These are phyloP conservation scores for Macrophomina phaseolina DNA, from an alignment of 2,329 filamentous ascomycete genomes.

Conservation along the genomic window DNA sequence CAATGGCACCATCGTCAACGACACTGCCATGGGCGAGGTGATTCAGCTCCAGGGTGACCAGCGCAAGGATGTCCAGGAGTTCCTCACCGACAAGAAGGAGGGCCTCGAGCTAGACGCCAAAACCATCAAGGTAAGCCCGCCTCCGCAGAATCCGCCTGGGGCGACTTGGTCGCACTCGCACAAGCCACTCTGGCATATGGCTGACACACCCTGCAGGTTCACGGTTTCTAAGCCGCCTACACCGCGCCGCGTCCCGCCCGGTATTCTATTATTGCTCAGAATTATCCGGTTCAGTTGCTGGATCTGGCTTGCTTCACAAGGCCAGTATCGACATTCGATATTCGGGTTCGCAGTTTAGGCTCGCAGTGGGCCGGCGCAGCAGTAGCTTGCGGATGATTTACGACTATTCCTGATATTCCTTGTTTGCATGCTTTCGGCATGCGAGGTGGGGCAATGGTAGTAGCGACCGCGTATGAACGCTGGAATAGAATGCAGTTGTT, in stretches of 20 bases:
- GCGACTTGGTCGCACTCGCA: too few relatives aligned
- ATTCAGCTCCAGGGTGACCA: slow-evolving; percentile 99
- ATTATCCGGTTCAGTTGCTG: slow-evolving; percentile 7
- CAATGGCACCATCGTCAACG: slow-evolving; percentile 99
- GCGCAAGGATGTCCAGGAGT: slow-evolving; percentile 98
- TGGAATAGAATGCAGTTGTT: slow-evolving; percentile 19
- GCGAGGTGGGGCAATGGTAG: neutral
- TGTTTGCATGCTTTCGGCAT: slow-evolving; percentile 16
- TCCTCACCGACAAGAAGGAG: slow-evolving; percentile 94
- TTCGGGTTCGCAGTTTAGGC: neutral
- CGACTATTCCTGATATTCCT: slow-evolving; percentile 19
- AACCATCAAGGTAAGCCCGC: slow-evolving; percentile 81
- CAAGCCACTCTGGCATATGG: neutral
- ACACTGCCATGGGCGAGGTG: slow-evolving; percentile 97
- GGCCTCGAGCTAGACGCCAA: slow-evolving; percentile 93
- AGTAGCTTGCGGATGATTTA: slow-evolving; percentile 16
- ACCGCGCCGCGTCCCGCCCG: slow-evolving; percentile 20
- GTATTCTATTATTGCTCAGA: slow-evolving; percentile 1
- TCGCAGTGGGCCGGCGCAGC: slow-evolving; percentile 3
- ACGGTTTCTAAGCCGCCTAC: slow-evolving; percentile 63
- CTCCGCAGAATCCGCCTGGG: neutral
- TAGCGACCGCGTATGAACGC: neutral
- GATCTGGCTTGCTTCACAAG: slow-evolving; percentile 3
- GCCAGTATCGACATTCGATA: neutral
- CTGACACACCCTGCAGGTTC: slow-evolving; percentile 50